These are phyloP conservation scores for Paramecium biaurelia DNA, from an alignment of 73 alveolate genomes.

Conservation along the genomic window DNA sequence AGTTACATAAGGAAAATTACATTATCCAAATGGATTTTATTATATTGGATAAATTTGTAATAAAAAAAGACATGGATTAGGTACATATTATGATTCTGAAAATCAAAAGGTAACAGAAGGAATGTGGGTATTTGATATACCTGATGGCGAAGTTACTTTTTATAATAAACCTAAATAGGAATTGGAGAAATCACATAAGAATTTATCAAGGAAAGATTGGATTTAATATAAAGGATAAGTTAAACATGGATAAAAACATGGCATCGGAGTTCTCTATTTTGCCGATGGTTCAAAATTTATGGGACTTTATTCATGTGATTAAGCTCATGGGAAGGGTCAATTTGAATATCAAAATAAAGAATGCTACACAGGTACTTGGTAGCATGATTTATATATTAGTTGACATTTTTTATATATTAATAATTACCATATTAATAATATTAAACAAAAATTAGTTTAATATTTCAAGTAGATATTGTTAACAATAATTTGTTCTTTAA, in stretches of 20 bases:
- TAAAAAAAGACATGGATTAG: background rate
- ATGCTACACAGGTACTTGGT: background rate
- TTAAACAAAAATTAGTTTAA: too few relatives aligned
- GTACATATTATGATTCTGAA: background rate
- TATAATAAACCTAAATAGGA: background rate
- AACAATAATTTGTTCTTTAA: too few relatives aligned
- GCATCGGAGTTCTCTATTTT: background rate
- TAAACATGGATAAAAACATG: background rate
- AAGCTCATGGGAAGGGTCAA: constrained; percentile 22
- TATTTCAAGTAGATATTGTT: too few relatives aligned
- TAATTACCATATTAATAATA: too few relatives aligned
- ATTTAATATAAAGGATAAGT: background rate
- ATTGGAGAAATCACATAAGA: background rate
- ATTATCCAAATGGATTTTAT: background rate
- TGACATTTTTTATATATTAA: background rate
- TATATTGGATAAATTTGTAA: background rate
- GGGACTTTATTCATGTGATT: background rate
- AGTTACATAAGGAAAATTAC: background rate
- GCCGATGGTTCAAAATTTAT: constrained; percentile 12
- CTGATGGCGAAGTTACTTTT: constrained; percentile 6
- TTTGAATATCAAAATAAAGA: background rate
- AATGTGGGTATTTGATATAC: background rate
- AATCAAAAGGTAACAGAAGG: background rate
- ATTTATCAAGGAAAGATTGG: constrained; percentile 32
- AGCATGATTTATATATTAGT: background rate